Conservation (phyloP, 2,329 filamentous ascomycete genomes). For the Fusarium marasasianum region DNA sequence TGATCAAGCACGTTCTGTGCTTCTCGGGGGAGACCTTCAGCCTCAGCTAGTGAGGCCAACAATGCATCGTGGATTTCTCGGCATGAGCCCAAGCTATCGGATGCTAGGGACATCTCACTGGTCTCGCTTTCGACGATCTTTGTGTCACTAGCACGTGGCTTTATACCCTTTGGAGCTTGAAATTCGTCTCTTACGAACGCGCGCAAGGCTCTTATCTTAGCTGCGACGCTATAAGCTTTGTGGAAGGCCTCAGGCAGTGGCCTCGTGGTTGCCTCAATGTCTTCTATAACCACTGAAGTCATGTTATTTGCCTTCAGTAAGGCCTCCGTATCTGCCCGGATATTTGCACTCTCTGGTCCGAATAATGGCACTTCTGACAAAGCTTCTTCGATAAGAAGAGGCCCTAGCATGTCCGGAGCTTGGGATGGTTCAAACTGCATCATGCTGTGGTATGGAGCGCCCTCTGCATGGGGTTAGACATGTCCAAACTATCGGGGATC, state of each 20-base stretch:
- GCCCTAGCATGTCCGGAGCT: conserved; percentile 61
- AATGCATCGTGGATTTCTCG: conserved; percentile 67
- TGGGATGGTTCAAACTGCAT: conserved; percentile 69
- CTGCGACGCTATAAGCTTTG: conserved; percentile 54
- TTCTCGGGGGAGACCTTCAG: conserved; percentile 58
- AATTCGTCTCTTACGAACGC: conserved; percentile 47
- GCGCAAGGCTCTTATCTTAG: conserved; percentile 60
- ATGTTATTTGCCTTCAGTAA: conserved; percentile 50
- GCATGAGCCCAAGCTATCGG: conserved; percentile 57
- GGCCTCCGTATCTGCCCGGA: conserved; percentile 54
- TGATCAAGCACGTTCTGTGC: conserved; percentile 65
- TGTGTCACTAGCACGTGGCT: conserved; percentile 38
- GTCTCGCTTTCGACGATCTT: conserved; percentile 46
- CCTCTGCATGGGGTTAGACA: conserved; percentile 51
- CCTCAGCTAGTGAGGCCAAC: conserved; percentile 56
- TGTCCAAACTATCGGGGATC: neutral
- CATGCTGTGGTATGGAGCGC: conserved; percentile 61
- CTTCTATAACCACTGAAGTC: conserved; percentile 48
- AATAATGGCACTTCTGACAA: conserved; percentile 66
- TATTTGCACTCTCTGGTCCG: conserved; percentile 58
- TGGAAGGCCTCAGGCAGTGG: conserved; percentile 55
- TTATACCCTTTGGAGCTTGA: conserved; percentile 38
- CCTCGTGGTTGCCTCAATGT: conserved; percentile 48
- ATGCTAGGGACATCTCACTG: conserved; percentile 51
- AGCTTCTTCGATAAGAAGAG: conserved; percentile 63